phyloP scores from a whole-genome alignment of 768 basidiomycete species.

The Butyriboletus loyo region DNA sequence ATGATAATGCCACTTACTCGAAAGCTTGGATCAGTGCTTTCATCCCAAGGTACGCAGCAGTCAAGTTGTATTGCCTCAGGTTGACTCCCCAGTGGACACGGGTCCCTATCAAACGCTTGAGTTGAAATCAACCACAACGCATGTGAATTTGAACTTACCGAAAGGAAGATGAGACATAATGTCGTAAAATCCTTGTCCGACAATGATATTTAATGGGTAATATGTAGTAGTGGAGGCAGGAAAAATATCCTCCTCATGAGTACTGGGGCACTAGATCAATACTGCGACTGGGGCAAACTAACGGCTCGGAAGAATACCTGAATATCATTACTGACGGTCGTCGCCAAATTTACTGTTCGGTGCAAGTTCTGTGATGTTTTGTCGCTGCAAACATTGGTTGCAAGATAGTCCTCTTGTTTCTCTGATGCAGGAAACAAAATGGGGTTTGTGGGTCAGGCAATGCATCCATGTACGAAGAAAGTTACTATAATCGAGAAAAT shows the following conservation, averaged over 20 bases:
- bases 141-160: constrained; percentile 29
- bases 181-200: constrained; percentile 55
- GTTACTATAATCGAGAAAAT: too few relatives aligned
- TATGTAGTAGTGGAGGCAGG: constrained; percentile 44
- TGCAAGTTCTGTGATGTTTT: too few relatives aligned
- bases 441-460: too few relatives aligned
- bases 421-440: too few relatives aligned
- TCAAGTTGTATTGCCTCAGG: constrained; percentile 52
- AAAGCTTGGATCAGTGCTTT: constrained; percentile 50
- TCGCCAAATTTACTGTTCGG: too few relatives aligned
- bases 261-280: constrained; percentile 28
- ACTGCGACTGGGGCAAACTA: not conserved
- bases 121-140: not conserved
- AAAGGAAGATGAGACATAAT: constrained; percentile 50
- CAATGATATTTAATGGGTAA: constrained; percentile 60
- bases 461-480: too few relatives aligned
- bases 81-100: constrained; percentile 69
- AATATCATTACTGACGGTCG: constrained; percentile 34
- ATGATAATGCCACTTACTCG: constrained; percentile 37
- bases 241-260: constrained; percentile 47
- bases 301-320: constrained; percentile 40
- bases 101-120: constrained; percentile 41
- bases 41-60: constrained; percentile 46
- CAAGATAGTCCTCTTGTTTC: too few relatives aligned
- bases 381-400: too few relatives aligned